These are phyloP conservation scores for Magnusiomyces suaveolens DNA, from an alignment of 1,139 yeast species.

Conservation along the genomic window DNA sequence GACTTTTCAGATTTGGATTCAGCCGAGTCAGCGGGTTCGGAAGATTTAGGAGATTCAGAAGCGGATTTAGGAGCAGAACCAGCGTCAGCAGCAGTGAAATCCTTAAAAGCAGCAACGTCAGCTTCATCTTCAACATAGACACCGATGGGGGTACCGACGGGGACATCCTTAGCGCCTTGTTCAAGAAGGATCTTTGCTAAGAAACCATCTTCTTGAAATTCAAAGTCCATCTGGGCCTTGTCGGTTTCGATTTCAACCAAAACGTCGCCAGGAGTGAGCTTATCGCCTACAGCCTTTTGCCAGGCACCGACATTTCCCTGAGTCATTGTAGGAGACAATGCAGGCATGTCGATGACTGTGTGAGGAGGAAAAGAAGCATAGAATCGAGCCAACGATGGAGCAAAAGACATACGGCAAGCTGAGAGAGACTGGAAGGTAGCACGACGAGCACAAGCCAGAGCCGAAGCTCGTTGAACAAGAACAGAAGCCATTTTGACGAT, in stretches of 20 bases:
- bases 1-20: constrained; percentile 18
- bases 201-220: constrained; percentile 96
- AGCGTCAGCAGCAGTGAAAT: constrained; percentile 78
- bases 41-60: constrained; percentile 20
- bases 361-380: constrained; percentile 44
- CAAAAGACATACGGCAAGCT: neutral
- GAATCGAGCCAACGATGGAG: constrained; percentile 24
- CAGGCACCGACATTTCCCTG: constrained; percentile 85
- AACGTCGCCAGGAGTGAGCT: constrained; percentile 81
- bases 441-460: constrained; percentile 16
- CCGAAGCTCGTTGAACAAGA: constrained; percentile 18
- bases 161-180: constrained; percentile 81
- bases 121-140: constrained; percentile 83
- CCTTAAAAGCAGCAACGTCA: constrained; percentile 81
- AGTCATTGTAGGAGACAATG: constrained; percentile 96
- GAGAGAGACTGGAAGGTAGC: constrained; percentile 5
- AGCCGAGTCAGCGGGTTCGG: constrained; percentile 24
- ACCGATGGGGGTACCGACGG: constrained; percentile 93
- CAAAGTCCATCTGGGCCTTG: constrained; percentile 98
- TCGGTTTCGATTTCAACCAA: constrained; percentile 97
- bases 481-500: constrained; percentile 18
- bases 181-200: constrained; percentile 83
- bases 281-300: constrained; percentile 84
- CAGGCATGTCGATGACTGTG: constrained; percentile 76
- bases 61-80: constrained; percentile 37